Percentiles rank a stretch among this genome's conserved stretches.
These are phyloP conservation scores for Pinus tabuliformis DNA, from an alignment of 75 land plant species.

Conservation along the genomic window DNA sequence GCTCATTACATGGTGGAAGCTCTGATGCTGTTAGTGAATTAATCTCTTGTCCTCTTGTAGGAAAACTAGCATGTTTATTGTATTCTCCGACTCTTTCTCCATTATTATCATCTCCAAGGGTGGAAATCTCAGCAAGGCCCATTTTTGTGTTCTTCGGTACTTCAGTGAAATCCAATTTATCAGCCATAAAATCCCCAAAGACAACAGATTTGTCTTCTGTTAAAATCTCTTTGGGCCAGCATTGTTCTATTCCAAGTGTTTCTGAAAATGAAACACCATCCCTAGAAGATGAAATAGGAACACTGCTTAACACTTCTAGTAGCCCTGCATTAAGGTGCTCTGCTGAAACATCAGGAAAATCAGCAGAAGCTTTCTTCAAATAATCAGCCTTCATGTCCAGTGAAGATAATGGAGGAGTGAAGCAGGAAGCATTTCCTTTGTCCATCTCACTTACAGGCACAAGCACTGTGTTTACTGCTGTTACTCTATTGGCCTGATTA, in stretches of 20 bases:
- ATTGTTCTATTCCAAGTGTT: neutral
- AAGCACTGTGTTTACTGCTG: neutral
- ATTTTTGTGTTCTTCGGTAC: neutral
- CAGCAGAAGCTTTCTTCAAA: neutral
- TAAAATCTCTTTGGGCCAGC: neutral
- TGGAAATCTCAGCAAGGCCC: neutral
- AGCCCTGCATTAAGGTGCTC: neutral
- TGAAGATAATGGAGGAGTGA: constrained; percentile 1
- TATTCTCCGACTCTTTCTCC: neutral
- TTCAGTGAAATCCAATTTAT: neutral
- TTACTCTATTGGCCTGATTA: neutral
- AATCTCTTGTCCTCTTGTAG: neutral
- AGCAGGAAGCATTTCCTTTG: neutral
- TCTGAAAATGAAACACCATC: neutral
- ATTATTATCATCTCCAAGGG: neutral
- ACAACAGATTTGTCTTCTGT: neutral
- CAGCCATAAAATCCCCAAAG: neutral
- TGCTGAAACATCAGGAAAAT: neutral
- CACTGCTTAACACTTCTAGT: neutral
- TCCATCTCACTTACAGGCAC: neutral
- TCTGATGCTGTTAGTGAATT: neutral
- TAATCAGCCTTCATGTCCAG: neutral
- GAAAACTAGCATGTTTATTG: neutral
- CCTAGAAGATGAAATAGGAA: neutral
- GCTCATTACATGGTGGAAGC: constrained; percentile 14